Base-by-base conservation (phyloP, 306 rosid genomes). In the Rosa rugosa region DNA sequence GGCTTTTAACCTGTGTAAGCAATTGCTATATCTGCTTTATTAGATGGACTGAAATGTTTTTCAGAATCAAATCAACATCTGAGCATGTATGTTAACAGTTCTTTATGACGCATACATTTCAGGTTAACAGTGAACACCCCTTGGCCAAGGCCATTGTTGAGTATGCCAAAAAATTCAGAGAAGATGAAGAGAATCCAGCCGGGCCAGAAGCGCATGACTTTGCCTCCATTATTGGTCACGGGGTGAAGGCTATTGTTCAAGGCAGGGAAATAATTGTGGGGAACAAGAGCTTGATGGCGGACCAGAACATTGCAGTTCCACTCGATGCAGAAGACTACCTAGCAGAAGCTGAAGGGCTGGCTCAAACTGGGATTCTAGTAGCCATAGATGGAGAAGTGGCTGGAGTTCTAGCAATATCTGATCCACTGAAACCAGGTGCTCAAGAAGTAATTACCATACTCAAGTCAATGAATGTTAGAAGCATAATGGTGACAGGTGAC, bases 111-210 rank as follows among this genome's bases (percentile, higher is more conserved):
- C 27, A 31, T 80, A 4, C 80, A 22, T 77, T 76, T 85, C 77
- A 91, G 96, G 93, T 78, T 76, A 91, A 91, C 69, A 89, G 96
- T n/a, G 96, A 91, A 71, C 96, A 91, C 80, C 93, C 96, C n/a
- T 84, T 91, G n/a, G n/a, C n/a, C n/a, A n/a, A n/a, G n/a, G n/a
- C n/a, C n/a, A n/a, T n/a, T n/a, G n/a, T n/a, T n/a, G n/a, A n/a
- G n/a, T n/a, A n/a, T n/a, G n/a, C n/a, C n/a, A n/a, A n/a, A n/a
- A n/a, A n/a, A n/a, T n/a, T n/a, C n/a, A n/a, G n/a, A n/a, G n/a
- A n/a, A n/a, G n/a, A n/a, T n/a, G n/a, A n/a, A n/a, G n/a, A n/a
- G n/a, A n/a, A n/a, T n/a, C n/a, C n/a, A n/a, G n/a, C n/a, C n/a
- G n/a, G n/a, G n/a, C n/a, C n/a, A n/a, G n/a, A n/a, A n/a, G n/a